A percentile compares a stretch with the other conserved stretches of the same genome.
Evolutionary conservation across 1,284 basidiomycete species (phyloP).

Genomic region (Chondrostereum purpureum): DNA sequence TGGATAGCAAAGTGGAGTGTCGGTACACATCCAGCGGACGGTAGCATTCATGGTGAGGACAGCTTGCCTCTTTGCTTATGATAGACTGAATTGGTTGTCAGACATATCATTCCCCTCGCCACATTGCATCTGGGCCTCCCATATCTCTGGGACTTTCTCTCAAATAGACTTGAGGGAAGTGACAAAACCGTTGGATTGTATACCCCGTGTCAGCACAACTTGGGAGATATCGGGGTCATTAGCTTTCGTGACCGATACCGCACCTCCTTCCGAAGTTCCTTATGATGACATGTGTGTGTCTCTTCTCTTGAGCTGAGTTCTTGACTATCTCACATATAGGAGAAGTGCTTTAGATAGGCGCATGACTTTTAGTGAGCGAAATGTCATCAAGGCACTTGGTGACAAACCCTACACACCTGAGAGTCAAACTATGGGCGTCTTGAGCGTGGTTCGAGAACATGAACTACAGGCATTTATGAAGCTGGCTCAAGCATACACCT

Average conservation of each 20-base stretch:
- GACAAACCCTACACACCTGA: slow-evolving; percentile 41
- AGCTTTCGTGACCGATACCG: slow-evolving; percentile 61
- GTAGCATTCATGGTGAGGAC: slow-evolving; percentile 59
- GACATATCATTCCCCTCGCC: slow-evolving; percentile 70
- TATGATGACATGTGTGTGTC: slow-evolving; percentile 78
- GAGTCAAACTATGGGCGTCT: slow-evolving; percentile 52
- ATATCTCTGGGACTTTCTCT: slow-evolving; percentile 73
- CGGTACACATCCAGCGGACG: slow-evolving; percentile 53
- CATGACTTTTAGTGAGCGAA: slow-evolving; percentile 27
- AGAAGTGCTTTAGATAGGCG: slow-evolving; percentile 30
- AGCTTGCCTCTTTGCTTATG: slow-evolving; percentile 10
- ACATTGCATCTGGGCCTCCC: slow-evolving; percentile 70
- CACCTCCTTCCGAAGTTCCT: slow-evolving; percentile 61
- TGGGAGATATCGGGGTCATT: slow-evolving; percentile 71
- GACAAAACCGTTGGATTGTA: slow-evolving; percentile 58
- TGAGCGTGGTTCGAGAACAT: slow-evolving; percentile 25
- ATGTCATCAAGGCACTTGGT: slow-evolving; percentile 41
- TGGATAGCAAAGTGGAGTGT: slow-evolving; percentile 82
- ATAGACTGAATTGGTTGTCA: slow-evolving; percentile 20
- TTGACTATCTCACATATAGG: slow-evolving; percentile 9
- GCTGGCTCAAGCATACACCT: slow-evolving; percentile 61
- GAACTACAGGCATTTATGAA: slow-evolving; percentile 51
- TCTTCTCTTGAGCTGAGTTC: slow-evolving; percentile 10
- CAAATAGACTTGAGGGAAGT: slow-evolving; percentile 70
- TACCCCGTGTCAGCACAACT: slow-evolving; percentile 60